Conservation (phyloP, 208 protist species). For the Acanthamoeba triangularis region DNA sequence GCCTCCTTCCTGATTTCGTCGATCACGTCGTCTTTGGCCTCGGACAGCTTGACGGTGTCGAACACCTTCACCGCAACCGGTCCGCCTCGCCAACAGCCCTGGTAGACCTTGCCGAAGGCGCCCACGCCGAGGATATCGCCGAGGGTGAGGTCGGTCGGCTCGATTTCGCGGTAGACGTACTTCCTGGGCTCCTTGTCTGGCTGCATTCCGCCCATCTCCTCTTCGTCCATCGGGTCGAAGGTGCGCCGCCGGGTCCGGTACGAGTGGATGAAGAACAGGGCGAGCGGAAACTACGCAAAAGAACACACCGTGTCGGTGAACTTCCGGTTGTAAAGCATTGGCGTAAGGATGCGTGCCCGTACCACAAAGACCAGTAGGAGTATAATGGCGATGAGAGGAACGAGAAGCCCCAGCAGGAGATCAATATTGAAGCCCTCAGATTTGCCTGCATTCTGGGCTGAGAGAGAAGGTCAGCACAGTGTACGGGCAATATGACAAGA, state of each 20-base stretch:
- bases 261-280: neutral
- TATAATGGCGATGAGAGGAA: neutral
- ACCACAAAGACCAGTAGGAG: constrained; percentile 1
- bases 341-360: neutral
- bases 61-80: constrained; percentile 44
- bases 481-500: too few relatives aligned
- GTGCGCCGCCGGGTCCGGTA: neutral
- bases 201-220: neutral
- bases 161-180: constrained; percentile 38
- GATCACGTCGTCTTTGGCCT: constrained; percentile 5
- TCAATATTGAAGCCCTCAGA: neutral
- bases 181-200: neutral
- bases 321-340: neutral
- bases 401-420: constrained; percentile 5
- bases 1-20: constrained; percentile 51
- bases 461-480: neutral
- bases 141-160: constrained; percentile 12
- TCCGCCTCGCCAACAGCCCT: constrained; percentile 35
- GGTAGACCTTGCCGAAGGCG: constrained; percentile 36
- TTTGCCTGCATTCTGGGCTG: neutral
- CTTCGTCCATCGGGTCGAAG: constrained; percentile 37
- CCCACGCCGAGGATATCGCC: constrained; percentile 27
- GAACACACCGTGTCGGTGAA: neutral
- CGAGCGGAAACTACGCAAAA: neutral
- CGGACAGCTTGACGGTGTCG: constrained; percentile 10